Percentiles rank a stretch among this genome's conserved stretches.
Conservation (phyloP, 2,329 filamentous ascomycete genomes). For the Immersiporthe knoxdaviesiana region DNA sequence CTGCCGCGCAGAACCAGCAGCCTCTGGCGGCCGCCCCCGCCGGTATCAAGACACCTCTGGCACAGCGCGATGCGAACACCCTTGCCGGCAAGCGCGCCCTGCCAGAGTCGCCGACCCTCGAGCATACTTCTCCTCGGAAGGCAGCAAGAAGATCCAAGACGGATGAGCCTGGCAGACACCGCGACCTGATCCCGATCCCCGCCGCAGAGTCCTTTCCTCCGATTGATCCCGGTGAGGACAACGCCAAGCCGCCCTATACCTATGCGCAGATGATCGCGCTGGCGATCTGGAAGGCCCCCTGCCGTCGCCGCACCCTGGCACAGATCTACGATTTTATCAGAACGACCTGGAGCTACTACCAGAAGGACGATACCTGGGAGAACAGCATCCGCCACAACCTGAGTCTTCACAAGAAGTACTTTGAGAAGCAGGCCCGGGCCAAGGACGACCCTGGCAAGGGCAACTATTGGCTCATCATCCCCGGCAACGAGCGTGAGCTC, state of each 20-base stretch:
- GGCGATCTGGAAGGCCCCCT: slow-evolving; percentile 87
- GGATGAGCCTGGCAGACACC: slow-evolving; percentile 29
- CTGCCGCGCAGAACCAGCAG: slow-evolving; percentile 22
- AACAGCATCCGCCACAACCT: slow-evolving; percentile 99
- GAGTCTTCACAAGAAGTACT: slow-evolving; percentile 93
- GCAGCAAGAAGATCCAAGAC: slow-evolving; percentile 28
- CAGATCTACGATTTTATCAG: slow-evolving; percentile 99
- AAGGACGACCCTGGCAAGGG: slow-evolving; percentile 98
- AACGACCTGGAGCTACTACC: slow-evolving; percentile 90
- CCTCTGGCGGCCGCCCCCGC: slow-evolving; percentile 26
- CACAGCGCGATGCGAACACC: slow-evolving; percentile 26
- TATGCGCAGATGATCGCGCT: slow-evolving; percentile 96
- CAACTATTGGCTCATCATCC: slow-evolving; percentile 93
- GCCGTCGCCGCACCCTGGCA: slow-evolving; percentile 81
- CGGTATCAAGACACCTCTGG: slow-evolving; percentile 25
- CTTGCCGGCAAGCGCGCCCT: slow-evolving; percentile 20
- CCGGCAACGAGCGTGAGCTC: slow-evolving; percentile 73
- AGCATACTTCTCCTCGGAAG: slow-evolving; percentile 27
- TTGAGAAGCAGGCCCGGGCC: slow-evolving; percentile 84
- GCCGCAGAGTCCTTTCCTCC: slow-evolving; percentile 78
- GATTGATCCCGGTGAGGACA: slow-evolving; percentile 73
- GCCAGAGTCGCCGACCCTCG: slow-evolving; percentile 28
- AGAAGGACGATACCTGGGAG: slow-evolving; percentile 85
- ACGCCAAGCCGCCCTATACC: slow-evolving; percentile 85
- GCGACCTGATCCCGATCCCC: slow-evolving; percentile 52